Evolutionary conservation across 192 early-diverging fungal genomes (phyloP).

Genomic region (Coemansia brasiliensis): DNA sequence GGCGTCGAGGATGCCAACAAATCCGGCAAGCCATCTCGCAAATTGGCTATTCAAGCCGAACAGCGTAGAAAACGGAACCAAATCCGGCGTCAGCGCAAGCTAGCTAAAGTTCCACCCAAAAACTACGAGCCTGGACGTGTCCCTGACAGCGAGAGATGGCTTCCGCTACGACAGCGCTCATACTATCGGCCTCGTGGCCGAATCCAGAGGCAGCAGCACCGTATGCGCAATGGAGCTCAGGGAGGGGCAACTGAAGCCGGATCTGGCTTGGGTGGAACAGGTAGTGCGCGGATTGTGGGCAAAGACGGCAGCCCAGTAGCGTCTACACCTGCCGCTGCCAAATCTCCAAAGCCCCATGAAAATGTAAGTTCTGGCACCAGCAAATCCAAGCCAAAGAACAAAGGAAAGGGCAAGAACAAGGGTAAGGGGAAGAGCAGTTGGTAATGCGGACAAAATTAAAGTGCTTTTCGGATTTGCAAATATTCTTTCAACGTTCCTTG

Average conservation of each 20-base stretch:
- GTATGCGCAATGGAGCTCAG: slow-evolving; percentile 39
- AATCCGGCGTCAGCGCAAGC: slow-evolving; percentile 30
- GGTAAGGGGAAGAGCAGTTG: slow-evolving; percentile 15
- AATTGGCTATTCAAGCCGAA: not conserved
- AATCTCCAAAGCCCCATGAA: not conserved
- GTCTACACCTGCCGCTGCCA: not conserved
- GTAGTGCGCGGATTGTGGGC: slow-evolving; percentile 48
- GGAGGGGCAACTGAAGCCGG: slow-evolving; percentile 41
- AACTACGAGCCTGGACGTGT: slow-evolving; percentile 27
- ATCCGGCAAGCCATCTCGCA: not conserved
- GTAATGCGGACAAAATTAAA: slow-evolving; percentile 2
- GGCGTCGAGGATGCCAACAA: not conserved
- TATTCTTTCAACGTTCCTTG: slow-evolving; percentile 12
- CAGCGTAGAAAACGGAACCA: slow-evolving; percentile 15
- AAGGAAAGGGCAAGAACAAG: slow-evolving; percentile 36
- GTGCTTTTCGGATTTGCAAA: slow-evolving; percentile 9
- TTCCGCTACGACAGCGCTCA: slow-evolving; percentile 51
- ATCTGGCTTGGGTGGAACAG: slow-evolving; percentile 45
- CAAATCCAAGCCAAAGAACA: slow-evolving; percentile 24
- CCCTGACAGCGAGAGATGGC: slow-evolving; percentile 49
- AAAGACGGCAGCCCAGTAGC: not conserved
- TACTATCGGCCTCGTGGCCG: slow-evolving; percentile 49
- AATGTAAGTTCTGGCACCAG: slow-evolving; percentile 3
- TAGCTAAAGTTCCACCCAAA: slow-evolving; percentile 37
- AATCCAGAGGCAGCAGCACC: slow-evolving; percentile 13